Percentiles rank a stretch among this genome's conserved stretches.
phyloP scores from a whole-genome alignment of 78 protist genomes.

The Dictyostelium firmibasis region DNA sequence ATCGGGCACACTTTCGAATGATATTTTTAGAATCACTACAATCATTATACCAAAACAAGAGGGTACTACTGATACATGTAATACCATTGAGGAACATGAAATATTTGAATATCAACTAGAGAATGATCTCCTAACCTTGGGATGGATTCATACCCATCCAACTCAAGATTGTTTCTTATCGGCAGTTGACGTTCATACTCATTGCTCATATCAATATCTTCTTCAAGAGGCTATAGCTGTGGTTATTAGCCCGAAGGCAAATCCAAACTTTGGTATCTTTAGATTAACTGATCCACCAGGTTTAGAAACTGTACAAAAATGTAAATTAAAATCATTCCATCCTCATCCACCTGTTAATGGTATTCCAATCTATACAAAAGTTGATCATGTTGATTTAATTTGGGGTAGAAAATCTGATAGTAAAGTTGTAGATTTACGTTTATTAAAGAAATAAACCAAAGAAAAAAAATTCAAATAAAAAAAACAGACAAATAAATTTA shows the following conservation, averaged over 20 bases:
- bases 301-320: constrained; percentile 64
- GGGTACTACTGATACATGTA: constrained; percentile 84
- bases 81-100: constrained; percentile 82
- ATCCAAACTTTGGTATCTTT: constrained; percentile 74
- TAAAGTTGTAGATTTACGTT: constrained; percentile 66
- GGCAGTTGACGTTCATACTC: constrained; percentile 89
- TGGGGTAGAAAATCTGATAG: constrained; percentile 32
- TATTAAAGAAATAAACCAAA: background rate
- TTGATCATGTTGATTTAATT: constrained; percentile 45
- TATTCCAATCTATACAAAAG: constrained; percentile 56
- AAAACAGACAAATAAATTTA: background rate
- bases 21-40: constrained; percentile 72
- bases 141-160: constrained; percentile 92
- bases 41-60: constrained; percentile 86
- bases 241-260: constrained; percentile 77
- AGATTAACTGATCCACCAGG: constrained; percentile 77
- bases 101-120: constrained; percentile 70
- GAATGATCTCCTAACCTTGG: constrained; percentile 83
- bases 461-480: background rate
- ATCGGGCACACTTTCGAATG: constrained; percentile 61
- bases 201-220: constrained; percentile 84
- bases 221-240: constrained; percentile 86
- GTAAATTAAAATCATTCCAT: constrained; percentile 78
- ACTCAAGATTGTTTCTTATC: constrained; percentile 84
- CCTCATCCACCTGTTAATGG: constrained; percentile 82